These are phyloP conservation scores for Ceratocystis lukuohia DNA, from an alignment of 2,329 filamentous ascomycete genomes.

Conservation along the genomic window DNA sequence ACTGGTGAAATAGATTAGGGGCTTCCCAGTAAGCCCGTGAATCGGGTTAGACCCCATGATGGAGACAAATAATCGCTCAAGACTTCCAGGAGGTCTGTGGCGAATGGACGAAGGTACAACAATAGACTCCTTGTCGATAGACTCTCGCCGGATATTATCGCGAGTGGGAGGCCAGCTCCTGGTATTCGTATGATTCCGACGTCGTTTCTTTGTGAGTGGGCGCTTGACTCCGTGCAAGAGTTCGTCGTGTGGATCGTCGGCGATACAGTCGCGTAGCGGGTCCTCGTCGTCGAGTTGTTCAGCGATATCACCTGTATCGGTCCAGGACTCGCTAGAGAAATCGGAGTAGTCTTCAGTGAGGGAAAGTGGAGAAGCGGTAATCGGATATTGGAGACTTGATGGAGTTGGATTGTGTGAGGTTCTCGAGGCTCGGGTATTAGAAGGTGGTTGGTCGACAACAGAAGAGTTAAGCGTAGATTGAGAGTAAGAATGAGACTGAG, in stretches of 20 bases:
- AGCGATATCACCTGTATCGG: slow-evolving; percentile 86
- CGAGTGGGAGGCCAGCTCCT: slow-evolving; percentile 39
- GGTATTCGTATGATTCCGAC: not conserved
- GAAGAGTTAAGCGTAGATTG: not conserved
- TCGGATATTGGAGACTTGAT: slow-evolving; percentile 12
- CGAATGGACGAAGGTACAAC: slow-evolving; percentile 54
- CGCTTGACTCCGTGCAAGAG: slow-evolving; percentile 40
- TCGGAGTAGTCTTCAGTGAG: slow-evolving; percentile 34
- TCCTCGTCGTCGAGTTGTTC: slow-evolving; percentile 81
- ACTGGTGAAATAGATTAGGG: slow-evolving; percentile 93
- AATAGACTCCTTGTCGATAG: slow-evolving; percentile 62
- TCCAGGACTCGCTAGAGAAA: slow-evolving; percentile 62
- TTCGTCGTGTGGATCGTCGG: slow-evolving; percentile 51
- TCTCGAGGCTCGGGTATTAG: slow-evolving; percentile 30
- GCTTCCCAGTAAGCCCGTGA: slow-evolving; percentile 89
- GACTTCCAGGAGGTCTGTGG: slow-evolving; percentile 48
- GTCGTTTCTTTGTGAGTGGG: slow-evolving; percentile 29
- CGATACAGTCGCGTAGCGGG: slow-evolving; percentile 58
- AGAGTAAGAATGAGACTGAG: not conserved
- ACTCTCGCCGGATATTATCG: slow-evolving; percentile 20
- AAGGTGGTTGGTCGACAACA: not conserved
- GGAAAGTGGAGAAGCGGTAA: not conserved
- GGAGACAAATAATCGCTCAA: slow-evolving; percentile 57
- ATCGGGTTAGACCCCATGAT: slow-evolving; percentile 77
- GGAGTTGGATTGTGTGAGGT: slow-evolving; percentile 23